Conservation (phyloP, 495 filamentous ascomycete species). For the Hyaloscypha variabilis region DNA sequence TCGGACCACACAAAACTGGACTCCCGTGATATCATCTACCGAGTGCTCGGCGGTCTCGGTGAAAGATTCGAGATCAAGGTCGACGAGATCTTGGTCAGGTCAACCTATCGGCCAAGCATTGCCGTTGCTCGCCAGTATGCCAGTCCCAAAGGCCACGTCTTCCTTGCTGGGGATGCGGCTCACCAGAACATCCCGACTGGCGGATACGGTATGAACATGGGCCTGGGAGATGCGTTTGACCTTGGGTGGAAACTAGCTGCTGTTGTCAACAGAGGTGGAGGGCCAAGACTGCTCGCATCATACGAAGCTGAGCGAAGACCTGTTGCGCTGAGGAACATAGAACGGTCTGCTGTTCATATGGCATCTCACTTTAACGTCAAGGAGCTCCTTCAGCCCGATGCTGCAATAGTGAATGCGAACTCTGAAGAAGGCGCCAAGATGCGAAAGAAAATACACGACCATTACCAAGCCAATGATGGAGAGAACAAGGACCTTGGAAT, state of each 20-base stretch:
- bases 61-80: conserved; percentile 31
- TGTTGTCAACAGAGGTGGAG: conserved; percentile 28
- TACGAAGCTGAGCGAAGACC: conserved; percentile 37
- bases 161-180: conserved; percentile 57
- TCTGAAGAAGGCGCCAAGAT: background rate
- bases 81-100: conserved; percentile 36
- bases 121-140: conserved; percentile 27
- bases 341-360: conserved; percentile 1
- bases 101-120: conserved; percentile 32
- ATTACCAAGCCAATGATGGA: background rate
- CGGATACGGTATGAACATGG: conserved; percentile 40
- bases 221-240: conserved; percentile 36
- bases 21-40: conserved; percentile 31
- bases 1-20: conserved; percentile 15
- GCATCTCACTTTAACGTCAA: background rate
- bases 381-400: background rate
- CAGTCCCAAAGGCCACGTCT: conserved; percentile 36
- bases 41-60: conserved; percentile 30
- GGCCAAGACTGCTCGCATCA: conserved; percentile 16
- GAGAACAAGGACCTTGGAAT: conserved; percentile 32
- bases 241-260: conserved; percentile 39
- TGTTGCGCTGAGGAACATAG: conserved; percentile 3
- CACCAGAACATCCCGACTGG: conserved; percentile 28
- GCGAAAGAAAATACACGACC: background rate
- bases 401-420: background rate